Percentiles rank a stretch among this genome's conserved stretches.
phyloP scores from a whole-genome alignment of 106 monocot species.

The Triglochin maritima region DNA sequence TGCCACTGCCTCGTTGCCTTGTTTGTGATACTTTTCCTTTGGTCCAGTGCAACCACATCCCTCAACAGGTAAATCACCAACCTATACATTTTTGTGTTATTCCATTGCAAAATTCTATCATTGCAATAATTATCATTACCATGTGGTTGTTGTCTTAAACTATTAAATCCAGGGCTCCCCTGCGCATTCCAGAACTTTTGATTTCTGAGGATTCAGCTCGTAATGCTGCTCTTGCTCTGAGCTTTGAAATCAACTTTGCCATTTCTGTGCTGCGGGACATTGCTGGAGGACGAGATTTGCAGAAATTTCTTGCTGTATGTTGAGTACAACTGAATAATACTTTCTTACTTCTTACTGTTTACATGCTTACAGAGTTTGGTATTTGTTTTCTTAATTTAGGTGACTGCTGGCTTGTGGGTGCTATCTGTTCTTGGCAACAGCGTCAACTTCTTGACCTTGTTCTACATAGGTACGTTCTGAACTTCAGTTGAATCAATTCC shows the following conservation, averaged over 20 bases:
- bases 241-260: slow-evolving; percentile 45
- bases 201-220: slow-evolving; percentile 47
- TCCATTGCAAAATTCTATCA: not conserved
- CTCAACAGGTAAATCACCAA: slow-evolving; percentile 42
- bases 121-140: not conserved
- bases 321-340: not conserved
- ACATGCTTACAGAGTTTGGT: not conserved
- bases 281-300: slow-evolving; percentile 38
- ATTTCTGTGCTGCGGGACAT: slow-evolving; percentile 33
- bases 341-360: not conserved
- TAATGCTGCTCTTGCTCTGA: slow-evolving; percentile 32
- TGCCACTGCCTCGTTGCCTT: slow-evolving; percentile 36
- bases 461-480: slow-evolving; percentile 27
- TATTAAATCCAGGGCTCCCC: slow-evolving; percentile 31
- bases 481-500: not conserved
- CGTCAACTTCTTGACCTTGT: slow-evolving; percentile 41
- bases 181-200: slow-evolving; percentile 38
- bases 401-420: slow-evolving; percentile 42
- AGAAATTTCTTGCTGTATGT: slow-evolving; percentile 56
- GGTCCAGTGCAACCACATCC: slow-evolving; percentile 43
- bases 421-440: slow-evolving; percentile 32
- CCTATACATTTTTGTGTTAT: not conserved
- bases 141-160: not conserved
- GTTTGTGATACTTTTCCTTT: slow-evolving; percentile 43
- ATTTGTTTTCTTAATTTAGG: slow-evolving; percentile 8